Percentiles rank a stretch among this genome's conserved stretches.
These are phyloP conservation scores for Colletotrichum sp. DNA, from an alignment of 2,329 filamentous ascomycete species.

Conservation along the genomic window DNA sequence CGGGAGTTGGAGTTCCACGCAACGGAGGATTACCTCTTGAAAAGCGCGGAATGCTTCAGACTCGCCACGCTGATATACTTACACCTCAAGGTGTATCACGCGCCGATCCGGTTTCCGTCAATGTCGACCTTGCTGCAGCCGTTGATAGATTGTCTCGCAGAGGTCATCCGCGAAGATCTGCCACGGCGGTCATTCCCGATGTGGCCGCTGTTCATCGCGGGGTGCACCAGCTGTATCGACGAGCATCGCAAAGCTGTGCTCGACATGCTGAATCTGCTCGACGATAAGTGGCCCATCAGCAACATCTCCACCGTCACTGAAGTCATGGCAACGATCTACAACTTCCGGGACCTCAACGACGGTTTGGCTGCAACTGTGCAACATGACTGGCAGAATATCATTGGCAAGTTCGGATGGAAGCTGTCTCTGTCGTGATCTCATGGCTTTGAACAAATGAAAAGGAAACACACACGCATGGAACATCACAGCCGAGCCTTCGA, in stretches of 20 bases:
- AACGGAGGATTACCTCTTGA: not conserved
- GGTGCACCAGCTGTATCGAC: not conserved
- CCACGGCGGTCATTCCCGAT: not conserved
- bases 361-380: not conserved
- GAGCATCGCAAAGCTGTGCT: not conserved
- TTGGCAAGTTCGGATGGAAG: not conserved
- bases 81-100: not conserved
- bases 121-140: not conserved
- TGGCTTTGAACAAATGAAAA: not conserved
- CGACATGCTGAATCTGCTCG: not conserved
- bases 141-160: not conserved
- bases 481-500: not conserved
- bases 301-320: not conserved
- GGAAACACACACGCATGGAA: not conserved
- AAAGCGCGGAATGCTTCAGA: slow-evolving; percentile 7
- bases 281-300: not conserved
- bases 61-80: not conserved
- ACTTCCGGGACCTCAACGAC: not conserved
- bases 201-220: slow-evolving; percentile 2
- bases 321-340: not conserved
- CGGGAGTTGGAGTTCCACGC: not conserved
- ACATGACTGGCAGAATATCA: not conserved
- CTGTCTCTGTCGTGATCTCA: not conserved
- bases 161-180: not conserved
- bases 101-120: not conserved